phyloP scores from a whole-genome alignment of 352 stramenopile species.

The Blastocystis sp. region DNA sequence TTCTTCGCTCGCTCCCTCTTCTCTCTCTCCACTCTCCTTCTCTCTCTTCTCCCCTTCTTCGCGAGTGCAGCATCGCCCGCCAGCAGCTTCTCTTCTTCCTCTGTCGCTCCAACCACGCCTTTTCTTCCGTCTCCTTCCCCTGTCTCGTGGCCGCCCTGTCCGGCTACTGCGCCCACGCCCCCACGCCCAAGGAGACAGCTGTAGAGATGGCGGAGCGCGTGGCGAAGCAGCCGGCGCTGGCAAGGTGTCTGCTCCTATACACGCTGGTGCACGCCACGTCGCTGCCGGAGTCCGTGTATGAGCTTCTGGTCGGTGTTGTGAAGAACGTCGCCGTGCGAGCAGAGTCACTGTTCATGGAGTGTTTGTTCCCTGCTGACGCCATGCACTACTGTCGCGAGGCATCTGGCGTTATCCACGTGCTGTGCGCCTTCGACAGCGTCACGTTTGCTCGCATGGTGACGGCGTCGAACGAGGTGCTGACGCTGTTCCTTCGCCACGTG shows the following conservation, averaged over 20 bases:
- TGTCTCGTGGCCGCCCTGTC: background rate
- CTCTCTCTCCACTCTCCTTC: background rate
- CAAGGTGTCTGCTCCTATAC: background rate
- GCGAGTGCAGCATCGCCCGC: background rate
- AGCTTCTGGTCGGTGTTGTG: background rate
- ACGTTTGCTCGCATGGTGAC: background rate
- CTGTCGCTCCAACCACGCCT: background rate
- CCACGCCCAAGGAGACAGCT: background rate
- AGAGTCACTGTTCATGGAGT: constrained; percentile 7
- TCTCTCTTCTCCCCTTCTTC: background rate
- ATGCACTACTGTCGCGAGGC: constrained; percentile 16
- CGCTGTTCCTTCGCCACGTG: constrained; percentile 12
- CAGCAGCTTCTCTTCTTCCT: background rate
- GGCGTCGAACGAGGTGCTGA: background rate
- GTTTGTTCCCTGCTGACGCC: background rate
- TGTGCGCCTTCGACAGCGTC: background rate
- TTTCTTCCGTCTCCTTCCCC: background rate
- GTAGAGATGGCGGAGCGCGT: background rate
- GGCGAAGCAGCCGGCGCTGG: background rate
- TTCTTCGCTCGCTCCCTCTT: constrained; percentile 37
- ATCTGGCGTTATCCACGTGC: background rate
- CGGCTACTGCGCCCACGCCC: background rate
- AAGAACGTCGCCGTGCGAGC: background rate
- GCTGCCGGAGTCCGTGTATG: background rate
- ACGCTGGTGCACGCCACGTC: background rate